Evolutionary conservation across 176 grass and related monocot species (phyloP).

Genomic region (Raddia distichophylla): DNA sequence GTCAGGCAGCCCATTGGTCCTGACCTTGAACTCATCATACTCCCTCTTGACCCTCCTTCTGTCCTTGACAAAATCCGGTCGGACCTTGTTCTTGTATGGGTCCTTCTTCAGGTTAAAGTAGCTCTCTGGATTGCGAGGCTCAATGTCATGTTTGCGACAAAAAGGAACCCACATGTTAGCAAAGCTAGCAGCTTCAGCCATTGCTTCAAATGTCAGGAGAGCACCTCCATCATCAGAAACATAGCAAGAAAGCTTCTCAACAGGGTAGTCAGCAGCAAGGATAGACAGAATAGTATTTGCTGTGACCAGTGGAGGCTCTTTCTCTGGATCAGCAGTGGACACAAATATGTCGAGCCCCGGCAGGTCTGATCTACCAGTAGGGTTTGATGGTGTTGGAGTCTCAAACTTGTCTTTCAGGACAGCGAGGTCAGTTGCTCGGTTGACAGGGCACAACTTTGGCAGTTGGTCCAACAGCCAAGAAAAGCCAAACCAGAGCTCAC

Average conservation of each 20-base stretch:
- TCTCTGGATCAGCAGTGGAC: conserved; percentile 95
- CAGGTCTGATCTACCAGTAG: conserved; percentile 78
- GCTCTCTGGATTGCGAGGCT: conserved; percentile 92
- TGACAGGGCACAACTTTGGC: conserved; percentile 81
- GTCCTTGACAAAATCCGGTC: conserved; percentile 92
- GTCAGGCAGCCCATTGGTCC: conserved; percentile 79
- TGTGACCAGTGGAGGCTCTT: conserved; percentile 88
- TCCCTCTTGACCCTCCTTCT: conserved; percentile 90
- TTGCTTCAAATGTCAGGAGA: conserved; percentile 93
- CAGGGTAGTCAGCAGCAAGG: conserved; percentile 94
- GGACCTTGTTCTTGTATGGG: conserved; percentile 91
- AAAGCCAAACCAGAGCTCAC: conserved; percentile 90
- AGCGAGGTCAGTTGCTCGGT: conserved; percentile 76
- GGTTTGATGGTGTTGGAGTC: conserved; percentile 59
- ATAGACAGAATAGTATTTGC: conserved; percentile 96
- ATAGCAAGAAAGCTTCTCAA: conserved; percentile 95
- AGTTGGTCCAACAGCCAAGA: conserved; percentile 96
- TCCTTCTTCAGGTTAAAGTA: conserved; percentile 95
- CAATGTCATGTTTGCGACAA: conserved; percentile 85
- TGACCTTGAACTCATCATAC: conserved; percentile 97
- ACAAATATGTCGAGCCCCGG: conserved; percentile 91
- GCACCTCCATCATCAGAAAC: conserved; percentile 96
- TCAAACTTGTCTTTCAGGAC: conserved; percentile 97
- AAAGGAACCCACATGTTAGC: conserved; percentile 97
- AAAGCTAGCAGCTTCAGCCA: conserved; percentile 98